These are phyloP conservation scores for Saksenaea oblongispora DNA, from an alignment of 371 early-diverging fungal genomes.

Conservation along the genomic window DNA sequence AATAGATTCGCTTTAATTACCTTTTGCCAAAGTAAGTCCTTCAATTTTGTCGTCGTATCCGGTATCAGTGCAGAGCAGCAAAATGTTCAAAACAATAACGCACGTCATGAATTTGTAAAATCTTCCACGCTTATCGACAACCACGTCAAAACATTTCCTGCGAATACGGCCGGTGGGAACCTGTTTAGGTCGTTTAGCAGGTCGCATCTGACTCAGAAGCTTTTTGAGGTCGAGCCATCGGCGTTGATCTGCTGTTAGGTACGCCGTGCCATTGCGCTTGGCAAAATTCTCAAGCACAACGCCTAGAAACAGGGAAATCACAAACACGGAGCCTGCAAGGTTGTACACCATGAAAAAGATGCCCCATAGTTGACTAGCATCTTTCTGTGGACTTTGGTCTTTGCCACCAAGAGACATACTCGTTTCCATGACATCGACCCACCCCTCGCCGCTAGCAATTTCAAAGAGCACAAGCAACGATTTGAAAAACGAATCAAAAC, in stretches of 20 bases:
- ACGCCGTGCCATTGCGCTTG: constrained; percentile 63
- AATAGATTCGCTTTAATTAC: constrained; percentile 18
- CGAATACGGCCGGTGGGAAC: constrained; percentile 41
- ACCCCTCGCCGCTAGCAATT: constrained; percentile 72
- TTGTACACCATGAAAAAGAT: constrained; percentile 71
- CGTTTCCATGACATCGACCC: constrained; percentile 65
- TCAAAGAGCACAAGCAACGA: constrained; percentile 66
- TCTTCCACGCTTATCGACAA: constrained; percentile 51
- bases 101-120: constrained; percentile 54
- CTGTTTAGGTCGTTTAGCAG: constrained; percentile 54
- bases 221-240: constrained; percentile 74
- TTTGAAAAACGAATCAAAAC: constrained; percentile 66
- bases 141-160: constrained; percentile 47
- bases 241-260: constrained; percentile 68
- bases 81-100: constrained; percentile 52
- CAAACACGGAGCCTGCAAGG: constrained; percentile 64
- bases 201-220: constrained; percentile 58
- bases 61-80: constrained; percentile 58
- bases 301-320: constrained; percentile 68
- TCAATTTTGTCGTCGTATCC: constrained; percentile 20
- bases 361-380: constrained; percentile 56
- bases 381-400: constrained; percentile 45
- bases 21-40: constrained; percentile 28
- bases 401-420: constrained; percentile 59
- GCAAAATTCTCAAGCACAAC: constrained; percentile 72